These are phyloP conservation scores for Hemerocallis citrina DNA, from an alignment of 106 monocot genomes.

Conservation along the genomic window DNA sequence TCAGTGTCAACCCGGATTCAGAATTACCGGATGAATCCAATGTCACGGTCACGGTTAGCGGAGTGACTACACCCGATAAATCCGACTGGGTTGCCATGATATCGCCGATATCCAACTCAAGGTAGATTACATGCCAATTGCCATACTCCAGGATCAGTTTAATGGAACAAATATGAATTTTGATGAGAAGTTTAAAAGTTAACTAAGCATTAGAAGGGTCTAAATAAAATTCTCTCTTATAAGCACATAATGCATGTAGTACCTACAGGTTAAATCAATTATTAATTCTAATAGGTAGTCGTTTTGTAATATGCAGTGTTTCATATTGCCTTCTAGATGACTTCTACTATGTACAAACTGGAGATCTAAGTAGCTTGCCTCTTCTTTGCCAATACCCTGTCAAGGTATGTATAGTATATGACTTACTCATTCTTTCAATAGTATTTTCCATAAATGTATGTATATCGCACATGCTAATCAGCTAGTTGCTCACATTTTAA, in stretches of 20 bases:
- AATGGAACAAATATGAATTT: not conserved
- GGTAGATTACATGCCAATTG: conserved; percentile 21
- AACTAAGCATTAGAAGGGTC: not conserved
- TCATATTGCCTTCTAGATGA: conserved; percentile 34
- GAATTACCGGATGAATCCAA: conserved; percentile 34
- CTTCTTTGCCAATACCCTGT: conserved; percentile 89
- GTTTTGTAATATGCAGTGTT: conserved; percentile 31
- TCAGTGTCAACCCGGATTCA: conserved; percentile 20
- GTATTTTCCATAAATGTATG: too few species aligned
- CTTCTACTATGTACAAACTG: conserved; percentile 44
- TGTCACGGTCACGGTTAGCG: conserved; percentile 51
- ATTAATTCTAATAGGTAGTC: too few species aligned
- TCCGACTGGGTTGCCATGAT: conserved; percentile 77
- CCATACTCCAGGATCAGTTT: not conserved
- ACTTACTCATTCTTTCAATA: not conserved
- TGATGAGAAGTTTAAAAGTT: not conserved
- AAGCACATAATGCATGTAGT: too few species aligned
- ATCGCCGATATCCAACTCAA: conserved; percentile 44
- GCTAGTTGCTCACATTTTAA: too few species aligned
- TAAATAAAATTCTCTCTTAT: too few species aligned
- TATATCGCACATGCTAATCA: too few species aligned
- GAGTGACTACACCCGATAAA: conserved; percentile 35
- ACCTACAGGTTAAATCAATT: too few species aligned
- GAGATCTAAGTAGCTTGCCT: conserved; percentile 53
- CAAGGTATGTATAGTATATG: conserved; percentile 42